Percentiles rank a stretch among this genome's conserved stretches.
These are phyloP conservation scores for Saccharomycopsis vini DNA, from an alignment of 805 yeast genomes.

Conservation along the genomic window DNA sequence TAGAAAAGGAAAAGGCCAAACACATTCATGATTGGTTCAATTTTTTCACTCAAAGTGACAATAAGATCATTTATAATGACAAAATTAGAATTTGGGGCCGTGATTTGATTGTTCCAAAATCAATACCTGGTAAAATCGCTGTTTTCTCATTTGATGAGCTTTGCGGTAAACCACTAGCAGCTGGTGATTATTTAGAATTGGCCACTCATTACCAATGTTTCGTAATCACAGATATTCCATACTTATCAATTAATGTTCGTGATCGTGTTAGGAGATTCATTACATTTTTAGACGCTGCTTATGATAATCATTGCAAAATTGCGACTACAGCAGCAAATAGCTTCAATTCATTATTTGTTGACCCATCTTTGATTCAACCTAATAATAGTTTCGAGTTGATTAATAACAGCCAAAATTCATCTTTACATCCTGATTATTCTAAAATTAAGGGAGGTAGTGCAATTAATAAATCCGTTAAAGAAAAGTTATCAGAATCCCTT, in stretches of 20 bases:
- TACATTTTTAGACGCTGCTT: slow-evolving; percentile 91
- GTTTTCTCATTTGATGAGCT: slow-evolving; percentile 80
- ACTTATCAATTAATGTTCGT: slow-evolving; percentile 63
- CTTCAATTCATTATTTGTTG: slow-evolving; percentile 77
- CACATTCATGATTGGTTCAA: slow-evolving; percentile 75
- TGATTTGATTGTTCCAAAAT: slow-evolving; percentile 60
- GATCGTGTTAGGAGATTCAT: slow-evolving; percentile 87
- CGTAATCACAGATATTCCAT: slow-evolving; percentile 90
- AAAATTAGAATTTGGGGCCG: slow-evolving; percentile 78
- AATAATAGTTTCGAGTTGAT: slow-evolving; percentile 36
- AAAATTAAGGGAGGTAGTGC: slow-evolving; percentile 22
- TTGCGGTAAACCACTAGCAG: slow-evolving; percentile 82
- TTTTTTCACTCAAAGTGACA: slow-evolving; percentile 56
- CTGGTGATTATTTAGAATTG: slow-evolving; percentile 86
- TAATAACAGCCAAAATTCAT: too few relatives aligned
- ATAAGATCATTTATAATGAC: slow-evolving; percentile 15
- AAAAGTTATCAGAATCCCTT: slow-evolving; percentile 8
- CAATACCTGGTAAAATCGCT: slow-evolving; percentile 75
- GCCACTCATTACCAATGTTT: slow-evolving; percentile 70
- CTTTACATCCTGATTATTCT: slow-evolving; percentile 28
- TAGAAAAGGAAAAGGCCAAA: slow-evolving; percentile 41
- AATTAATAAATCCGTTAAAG: slow-evolving; percentile 2
- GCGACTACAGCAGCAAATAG: slow-evolving; percentile 88
- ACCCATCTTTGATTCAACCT: slow-evolving; percentile 52
- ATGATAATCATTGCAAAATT: slow-evolving; percentile 79